Percentiles rank a stretch among this genome's conserved stretches.
Evolutionary conservation across 352 stramenopile species (phyloP).

Genomic region (Pythium sukuiense): DNA sequence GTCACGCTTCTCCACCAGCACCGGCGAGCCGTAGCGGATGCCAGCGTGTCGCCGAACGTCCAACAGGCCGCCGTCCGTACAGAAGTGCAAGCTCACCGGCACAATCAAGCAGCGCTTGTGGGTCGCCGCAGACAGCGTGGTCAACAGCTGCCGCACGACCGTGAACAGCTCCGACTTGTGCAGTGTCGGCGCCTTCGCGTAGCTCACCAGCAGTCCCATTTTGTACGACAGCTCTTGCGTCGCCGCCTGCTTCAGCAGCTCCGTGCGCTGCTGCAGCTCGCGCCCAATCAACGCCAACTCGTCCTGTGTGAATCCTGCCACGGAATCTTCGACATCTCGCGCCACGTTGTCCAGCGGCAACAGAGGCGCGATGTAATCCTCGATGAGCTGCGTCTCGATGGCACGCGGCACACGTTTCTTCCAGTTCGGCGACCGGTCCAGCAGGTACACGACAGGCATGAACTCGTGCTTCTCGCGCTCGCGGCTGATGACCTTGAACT

Average conservation of each 20-base stretch:
- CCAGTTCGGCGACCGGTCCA: slow-evolving; percentile 60
- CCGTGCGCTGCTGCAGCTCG: slow-evolving; percentile 43
- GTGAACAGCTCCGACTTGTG: slow-evolving; percentile 54
- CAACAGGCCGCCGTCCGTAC: slow-evolving; percentile 45
- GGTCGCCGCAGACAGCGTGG: slow-evolving; percentile 38
- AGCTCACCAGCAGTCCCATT: slow-evolving; percentile 62
- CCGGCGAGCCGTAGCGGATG: slow-evolving; percentile 61
- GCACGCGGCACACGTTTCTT: slow-evolving; percentile 42
- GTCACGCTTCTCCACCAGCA: slow-evolving; percentile 60
- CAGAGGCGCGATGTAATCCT: slow-evolving; percentile 63
- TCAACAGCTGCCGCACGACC: slow-evolving; percentile 53
- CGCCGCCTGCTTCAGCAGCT: slow-evolving; percentile 41
- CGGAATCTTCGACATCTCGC: slow-evolving; percentile 12
- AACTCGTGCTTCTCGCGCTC: slow-evolving; percentile 77
- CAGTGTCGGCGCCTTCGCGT: slow-evolving; percentile 27
- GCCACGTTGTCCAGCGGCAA: slow-evolving; percentile 15
- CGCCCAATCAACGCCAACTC: slow-evolving; percentile 34
- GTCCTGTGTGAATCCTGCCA: slow-evolving; percentile 13
- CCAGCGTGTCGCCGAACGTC: slow-evolving; percentile 50
- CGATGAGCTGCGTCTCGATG: slow-evolving; percentile 52
- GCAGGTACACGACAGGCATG: slow-evolving; percentile 73
- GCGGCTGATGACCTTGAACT: slow-evolving; percentile 78
- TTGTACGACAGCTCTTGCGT: slow-evolving; percentile 61
- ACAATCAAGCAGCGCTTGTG: slow-evolving; percentile 55
- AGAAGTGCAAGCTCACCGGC: slow-evolving; percentile 67